Percentiles rank a stretch among this genome's conserved stretches.
phyloP scores from a whole-genome alignment of 2,329 filamentous ascomycete genomes.

The Grosmannia clavigera region DNA sequence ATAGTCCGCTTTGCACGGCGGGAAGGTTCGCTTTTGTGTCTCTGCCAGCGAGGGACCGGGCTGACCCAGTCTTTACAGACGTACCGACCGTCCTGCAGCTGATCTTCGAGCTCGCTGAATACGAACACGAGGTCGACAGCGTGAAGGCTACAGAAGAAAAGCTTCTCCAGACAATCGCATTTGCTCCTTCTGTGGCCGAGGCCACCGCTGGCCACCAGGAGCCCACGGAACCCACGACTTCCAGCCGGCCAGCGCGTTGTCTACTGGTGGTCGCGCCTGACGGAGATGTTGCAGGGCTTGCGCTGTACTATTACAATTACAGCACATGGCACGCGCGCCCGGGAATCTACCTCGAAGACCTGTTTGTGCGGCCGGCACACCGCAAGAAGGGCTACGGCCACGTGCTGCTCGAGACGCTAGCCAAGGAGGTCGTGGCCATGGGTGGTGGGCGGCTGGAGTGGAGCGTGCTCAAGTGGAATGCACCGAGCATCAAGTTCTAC shows the following conservation, averaged over 20 bases:
- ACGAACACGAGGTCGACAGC: conserved; percentile 63
- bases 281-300: conserved; percentile 54
- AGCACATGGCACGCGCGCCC: conserved; percentile 81
- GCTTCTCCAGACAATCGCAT: conserved; percentile 65
- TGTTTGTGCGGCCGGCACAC: conserved; percentile 64
- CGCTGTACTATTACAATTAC: conserved; percentile 91
- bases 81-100: conserved; percentile 68
- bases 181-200: conserved; percentile 42
- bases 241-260: conserved; percentile 58
- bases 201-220: conserved; percentile 18
- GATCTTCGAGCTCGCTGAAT: conserved; percentile 75
- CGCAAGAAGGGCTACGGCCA: conserved; percentile 72
- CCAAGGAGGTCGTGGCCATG: conserved; percentile 64
- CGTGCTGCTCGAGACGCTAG: conserved; percentile 59
- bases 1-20: conserved; percentile 45
- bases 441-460: conserved; percentile 72
- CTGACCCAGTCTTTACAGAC: conserved; percentile 40
- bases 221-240: conserved; percentile 41
- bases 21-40: conserved; percentile 32
- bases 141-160: conserved; percentile 70
- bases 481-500: conserved; percentile 83
- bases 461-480: conserved; percentile 88
- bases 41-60: neutral
- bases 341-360: conserved; percentile 86
- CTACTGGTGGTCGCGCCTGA: conserved; percentile 48